Evolutionary conservation across 129 eudicot species (phyloP).

Genomic region (Pseudognaphalium luteoalbum): DNA sequence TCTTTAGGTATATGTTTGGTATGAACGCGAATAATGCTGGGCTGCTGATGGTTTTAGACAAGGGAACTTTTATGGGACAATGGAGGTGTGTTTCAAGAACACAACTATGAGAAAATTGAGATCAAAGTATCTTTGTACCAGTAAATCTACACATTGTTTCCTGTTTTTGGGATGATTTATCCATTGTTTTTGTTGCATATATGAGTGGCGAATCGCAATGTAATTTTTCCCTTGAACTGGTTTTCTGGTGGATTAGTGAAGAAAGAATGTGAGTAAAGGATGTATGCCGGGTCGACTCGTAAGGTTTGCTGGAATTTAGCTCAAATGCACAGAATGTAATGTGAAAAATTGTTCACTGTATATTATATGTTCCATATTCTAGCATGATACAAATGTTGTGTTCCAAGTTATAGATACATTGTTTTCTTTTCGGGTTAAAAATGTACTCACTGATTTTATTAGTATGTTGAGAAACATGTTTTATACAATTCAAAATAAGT

Average conservation of each 20-base stretch:
- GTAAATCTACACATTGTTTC: neutral
- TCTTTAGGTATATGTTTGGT: constrained; percentile 65
- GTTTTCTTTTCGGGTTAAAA: neutral
- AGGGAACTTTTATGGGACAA: constrained; percentile 56
- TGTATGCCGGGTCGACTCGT: constrained; percentile 33
- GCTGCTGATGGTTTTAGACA: constrained; percentile 60
- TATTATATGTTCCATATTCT: constrained; percentile 14
- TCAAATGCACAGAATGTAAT: constrained; percentile 30
- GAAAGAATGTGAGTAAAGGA: constrained; percentile 29
- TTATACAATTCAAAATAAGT: too few species aligned
- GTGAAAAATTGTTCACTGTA: constrained; percentile 14
- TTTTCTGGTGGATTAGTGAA: constrained; percentile 33
- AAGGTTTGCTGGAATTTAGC: constrained; percentile 36
- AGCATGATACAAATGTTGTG: constrained; percentile 12
- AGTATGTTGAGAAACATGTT: neutral
- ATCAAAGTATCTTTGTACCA: constrained; percentile 7
- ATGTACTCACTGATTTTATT: neutral
- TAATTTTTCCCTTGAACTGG: constrained; percentile 27
- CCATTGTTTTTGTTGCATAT: constrained; percentile 5
- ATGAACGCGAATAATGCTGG: constrained; percentile 55
- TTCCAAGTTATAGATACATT: neutral
- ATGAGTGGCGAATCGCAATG: constrained; percentile 10
- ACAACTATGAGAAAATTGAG: constrained; percentile 24
- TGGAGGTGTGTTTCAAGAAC: constrained; percentile 63
- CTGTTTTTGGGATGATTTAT: constrained; percentile 1